Base-by-base conservation (phyloP, 306 rosid genomes). In the Sophora flavescens region DNA sequence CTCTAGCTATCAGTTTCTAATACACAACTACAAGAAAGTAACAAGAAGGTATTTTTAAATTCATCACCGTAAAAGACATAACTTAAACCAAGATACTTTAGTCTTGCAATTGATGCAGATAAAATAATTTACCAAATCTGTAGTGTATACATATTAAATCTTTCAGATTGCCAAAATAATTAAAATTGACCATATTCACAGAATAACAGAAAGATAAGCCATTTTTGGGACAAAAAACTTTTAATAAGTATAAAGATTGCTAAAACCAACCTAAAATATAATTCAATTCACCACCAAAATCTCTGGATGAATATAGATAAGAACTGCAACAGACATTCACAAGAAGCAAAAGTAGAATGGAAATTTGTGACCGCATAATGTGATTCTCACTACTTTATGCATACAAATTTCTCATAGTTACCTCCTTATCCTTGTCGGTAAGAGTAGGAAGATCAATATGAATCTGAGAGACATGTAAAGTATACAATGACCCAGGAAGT, bases 371-470 rank as follows among this genome's bases (percentile, higher is more conserved):
- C 30, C 45, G 42, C 30, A 50, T 59, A 26, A 33, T 38, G 33
- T 51, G 60, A 48, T 51, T 28, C 67, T 39, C 66, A n/a, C 39
- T 75, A 52, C 10, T 50, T 75, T 50, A 65, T 36, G 59, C 32
- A 61, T n/a, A 50, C 68, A 61, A 68, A 22, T 22, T 68, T 61
- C 22, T 41, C 7, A 9, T 59, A 52, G 18, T 80, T 78, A 87
- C 97, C 93, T 93, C 87, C 86, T 90, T 90, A 75, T 93, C 97
- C 75, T 71, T 74, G 54, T 78, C 84, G 26, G 96, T 60, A 30
- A 93, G 97, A 4, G 97, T 93, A 59, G 97, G 97, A 75, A 89
- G 72, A 13, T 87, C 89, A 53, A 93, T 93, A 47, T 3, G 97
- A 81, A 88, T 80, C 83, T 93, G 96, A 76, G 93, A 93, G 52